Conservation (phyloP, 2,329 filamentous ascomycete genomes). For the Penicillium rolfsii region DNA sequence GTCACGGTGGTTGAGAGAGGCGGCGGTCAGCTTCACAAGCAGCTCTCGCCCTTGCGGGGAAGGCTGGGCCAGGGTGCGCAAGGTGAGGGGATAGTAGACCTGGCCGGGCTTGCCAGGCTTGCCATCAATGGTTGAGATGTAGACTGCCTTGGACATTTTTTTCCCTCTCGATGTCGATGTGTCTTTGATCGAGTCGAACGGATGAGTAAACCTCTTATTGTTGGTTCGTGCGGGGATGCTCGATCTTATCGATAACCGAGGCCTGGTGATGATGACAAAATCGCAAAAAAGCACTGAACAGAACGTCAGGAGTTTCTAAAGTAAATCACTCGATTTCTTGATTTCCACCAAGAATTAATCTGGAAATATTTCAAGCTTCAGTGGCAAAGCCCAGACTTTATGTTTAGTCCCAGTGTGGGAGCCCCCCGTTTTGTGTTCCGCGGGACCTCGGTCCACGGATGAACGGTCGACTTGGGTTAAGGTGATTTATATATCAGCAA, state of each 20-base stretch:
- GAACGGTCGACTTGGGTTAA: conserved; percentile 8
- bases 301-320: not conserved
- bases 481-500: not conserved
- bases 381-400: not conserved
- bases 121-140: conserved; percentile 62
- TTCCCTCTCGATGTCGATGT: not conserved
- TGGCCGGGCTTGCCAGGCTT: conserved; percentile 72
- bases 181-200: not conserved
- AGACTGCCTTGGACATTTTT: conserved; percentile 51
- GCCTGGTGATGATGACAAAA: not conserved
- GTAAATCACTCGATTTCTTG: no score
- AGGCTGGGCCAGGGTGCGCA: conserved; percentile 66
- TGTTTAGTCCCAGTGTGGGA: not conserved
- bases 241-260: conserved; percentile 28
- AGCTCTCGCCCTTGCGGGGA: conserved; percentile 68
- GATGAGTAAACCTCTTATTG: not conserved
- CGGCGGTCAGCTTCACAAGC: conserved; percentile 74
- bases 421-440: not conserved
- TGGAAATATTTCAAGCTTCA: not conserved
- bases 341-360: not conserved
- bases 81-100: conserved; percentile 66
- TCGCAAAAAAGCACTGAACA: not conserved
- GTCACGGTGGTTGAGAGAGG: conserved; percentile 91
- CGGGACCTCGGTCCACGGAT: conserved; percentile 20
- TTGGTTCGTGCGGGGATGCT: conserved; percentile 20